Conservation (phyloP, 2,329 filamentous ascomycete species). For the Colletotrichum incanum region DNA sequence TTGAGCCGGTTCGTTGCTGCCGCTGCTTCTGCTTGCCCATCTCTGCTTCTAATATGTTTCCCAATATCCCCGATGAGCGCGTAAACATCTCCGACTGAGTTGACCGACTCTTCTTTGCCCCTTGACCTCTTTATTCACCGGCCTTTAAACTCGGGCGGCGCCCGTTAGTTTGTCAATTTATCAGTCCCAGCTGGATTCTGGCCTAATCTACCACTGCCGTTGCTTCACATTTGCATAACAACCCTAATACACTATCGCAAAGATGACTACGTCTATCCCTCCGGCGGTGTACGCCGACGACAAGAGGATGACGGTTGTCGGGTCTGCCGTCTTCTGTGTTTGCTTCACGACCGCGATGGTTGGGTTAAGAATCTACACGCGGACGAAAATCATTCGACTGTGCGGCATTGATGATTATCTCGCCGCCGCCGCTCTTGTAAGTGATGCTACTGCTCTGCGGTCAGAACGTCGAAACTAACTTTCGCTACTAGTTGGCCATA, state of each 20-base stretch:
- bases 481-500: constrained; percentile 18
- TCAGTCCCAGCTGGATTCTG: neutral
- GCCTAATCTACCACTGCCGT: neutral
- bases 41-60: neutral
- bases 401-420: constrained; percentile 49
- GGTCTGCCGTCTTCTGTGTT: constrained; percentile 44
- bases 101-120: neutral
- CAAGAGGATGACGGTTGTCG: constrained; percentile 39
- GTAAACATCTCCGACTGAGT: neutral
- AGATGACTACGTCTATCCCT: neutral
- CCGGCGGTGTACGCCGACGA: constrained; percentile 29
- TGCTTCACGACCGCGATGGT: constrained; percentile 44
- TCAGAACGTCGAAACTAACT: neutral
- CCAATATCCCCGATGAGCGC: neutral
- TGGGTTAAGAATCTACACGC: constrained; percentile 46
- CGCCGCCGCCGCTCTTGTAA: constrained; percentile 47
- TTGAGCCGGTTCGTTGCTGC: neutral
- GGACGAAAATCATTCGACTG: constrained; percentile 46
- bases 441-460: neutral
- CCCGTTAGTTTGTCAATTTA: neutral
- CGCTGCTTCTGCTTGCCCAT: neutral
- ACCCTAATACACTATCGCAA: neutral
- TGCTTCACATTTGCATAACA: neutral
- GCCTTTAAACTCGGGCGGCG: neutral
- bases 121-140: neutral